These are phyloP conservation scores for Solanum dulcamara DNA, from an alignment of 257 asterid species.

Conservation along the genomic window DNA sequence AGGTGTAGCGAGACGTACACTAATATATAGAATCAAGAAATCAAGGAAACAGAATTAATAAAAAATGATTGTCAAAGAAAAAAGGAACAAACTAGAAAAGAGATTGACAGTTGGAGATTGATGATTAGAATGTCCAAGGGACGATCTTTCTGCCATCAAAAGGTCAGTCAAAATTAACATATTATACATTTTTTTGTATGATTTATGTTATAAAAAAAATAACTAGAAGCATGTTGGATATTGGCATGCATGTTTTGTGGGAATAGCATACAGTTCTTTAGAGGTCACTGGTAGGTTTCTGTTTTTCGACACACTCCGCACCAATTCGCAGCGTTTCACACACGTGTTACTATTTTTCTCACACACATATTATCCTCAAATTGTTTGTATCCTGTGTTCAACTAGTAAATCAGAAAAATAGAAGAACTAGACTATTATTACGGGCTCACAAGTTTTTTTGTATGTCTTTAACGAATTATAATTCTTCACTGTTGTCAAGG, in stretches of 20 bases:
- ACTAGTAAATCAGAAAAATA: no score
- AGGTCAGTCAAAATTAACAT: neutral
- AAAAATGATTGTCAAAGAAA: neutral
- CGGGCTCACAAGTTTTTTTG: no score
- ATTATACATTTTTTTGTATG: neutral
- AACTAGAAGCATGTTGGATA: neutral
- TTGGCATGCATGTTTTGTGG: neutral
- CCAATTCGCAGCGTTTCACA: neutral
- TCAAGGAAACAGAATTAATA: neutral
- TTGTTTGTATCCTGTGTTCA: no score
- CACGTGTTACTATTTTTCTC: neutral
- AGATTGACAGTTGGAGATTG: neutral
- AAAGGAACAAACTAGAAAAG: neutral
- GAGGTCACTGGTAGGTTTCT: neutral
- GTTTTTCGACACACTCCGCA: neutral
- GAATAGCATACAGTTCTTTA: neutral
- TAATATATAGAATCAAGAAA: neutral
- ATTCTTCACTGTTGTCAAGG: no score
- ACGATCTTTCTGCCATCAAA: neutral
- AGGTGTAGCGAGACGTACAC: neutral
- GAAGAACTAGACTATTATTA: no score
- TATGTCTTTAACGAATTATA: no score
- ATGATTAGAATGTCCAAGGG: neutral
- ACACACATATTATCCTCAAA: no score
- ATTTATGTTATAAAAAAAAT: neutral